Conservation (phyloP, 2,329 filamentous ascomycete species). For the Epichloe sibirici region DNA sequence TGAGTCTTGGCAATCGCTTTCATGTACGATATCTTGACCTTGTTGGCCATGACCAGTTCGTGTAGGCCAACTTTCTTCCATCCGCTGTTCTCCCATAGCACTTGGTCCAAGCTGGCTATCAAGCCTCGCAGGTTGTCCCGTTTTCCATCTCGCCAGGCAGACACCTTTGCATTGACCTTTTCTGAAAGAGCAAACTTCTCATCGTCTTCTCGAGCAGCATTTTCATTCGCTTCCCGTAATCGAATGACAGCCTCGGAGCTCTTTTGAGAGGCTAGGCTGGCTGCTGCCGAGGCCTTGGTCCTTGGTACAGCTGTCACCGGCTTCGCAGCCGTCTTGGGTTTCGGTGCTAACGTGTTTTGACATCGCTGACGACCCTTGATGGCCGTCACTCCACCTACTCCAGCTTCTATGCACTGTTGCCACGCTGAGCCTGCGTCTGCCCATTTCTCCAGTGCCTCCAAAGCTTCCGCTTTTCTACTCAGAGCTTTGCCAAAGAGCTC, state of each 20-base stretch:
- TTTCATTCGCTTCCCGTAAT: slow-evolving; percentile 71
- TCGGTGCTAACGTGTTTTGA: slow-evolving; percentile 70
- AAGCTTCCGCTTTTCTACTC: slow-evolving; percentile 86
- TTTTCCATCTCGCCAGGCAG: slow-evolving; percentile 81
- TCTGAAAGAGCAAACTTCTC: slow-evolving; percentile 87
- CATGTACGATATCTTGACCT: slow-evolving; percentile 98
- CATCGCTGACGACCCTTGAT: slow-evolving; percentile 80
- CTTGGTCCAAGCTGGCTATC: slow-evolving; percentile 72
- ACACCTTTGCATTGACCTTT: slow-evolving; percentile 67
- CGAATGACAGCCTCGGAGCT: slow-evolving; percentile 68
- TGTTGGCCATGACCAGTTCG: slow-evolving; percentile 82
- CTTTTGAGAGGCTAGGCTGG: slow-evolving; percentile 31
- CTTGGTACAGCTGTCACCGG: slow-evolving; percentile 34
- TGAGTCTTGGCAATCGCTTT: slow-evolving; percentile 98
- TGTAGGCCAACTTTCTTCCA: slow-evolving; percentile 97
- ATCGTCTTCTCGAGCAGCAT: slow-evolving; percentile 75
- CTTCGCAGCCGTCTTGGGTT: slow-evolving; percentile 30
- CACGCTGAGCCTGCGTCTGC: slow-evolving; percentile 68
- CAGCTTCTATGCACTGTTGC: slow-evolving; percentile 70
- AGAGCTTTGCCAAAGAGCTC: slow-evolving; percentile 90
- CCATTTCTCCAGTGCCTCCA: slow-evolving; percentile 95
- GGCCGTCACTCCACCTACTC: slow-evolving; percentile 74
- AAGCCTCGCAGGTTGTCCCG: slow-evolving; percentile 83
- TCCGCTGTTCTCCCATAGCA: slow-evolving; percentile 82
- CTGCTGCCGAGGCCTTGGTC: slow-evolving; percentile 29